Conservation (phyloP, 352 stramenopile species). For the Phytophthora tentaculata region DNA sequence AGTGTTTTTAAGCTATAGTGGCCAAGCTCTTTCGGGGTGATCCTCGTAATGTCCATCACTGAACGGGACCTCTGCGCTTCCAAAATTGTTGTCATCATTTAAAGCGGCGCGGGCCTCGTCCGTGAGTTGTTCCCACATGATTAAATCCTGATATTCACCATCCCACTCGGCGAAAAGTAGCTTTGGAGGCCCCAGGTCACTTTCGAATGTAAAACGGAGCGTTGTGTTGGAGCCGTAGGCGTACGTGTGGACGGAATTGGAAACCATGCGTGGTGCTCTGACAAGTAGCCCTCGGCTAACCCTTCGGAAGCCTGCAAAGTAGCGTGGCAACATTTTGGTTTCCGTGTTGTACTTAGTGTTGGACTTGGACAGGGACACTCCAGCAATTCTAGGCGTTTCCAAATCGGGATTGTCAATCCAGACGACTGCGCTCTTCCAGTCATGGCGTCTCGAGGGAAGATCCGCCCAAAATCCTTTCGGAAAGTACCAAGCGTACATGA, state of each 20-base stretch:
- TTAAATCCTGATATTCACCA: slow-evolving; percentile 5
- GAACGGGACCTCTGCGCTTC: not conserved
- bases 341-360: not conserved
- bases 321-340: not conserved
- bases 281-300: no score
- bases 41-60: slow-evolving; percentile 4
- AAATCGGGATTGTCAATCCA: slow-evolving; percentile 7
- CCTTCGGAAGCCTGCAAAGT: slow-evolving; percentile 9
- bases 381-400: not conserved
- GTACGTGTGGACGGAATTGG: no score
- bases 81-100: slow-evolving; percentile 7
- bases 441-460: slow-evolving; percentile 1
- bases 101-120: not conserved
- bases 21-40: slow-evolving; percentile 1
- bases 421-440: slow-evolving; percentile 12
- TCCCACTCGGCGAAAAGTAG: no score
- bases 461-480: not conserved
- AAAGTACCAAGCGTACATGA: not conserved
- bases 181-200: no score
- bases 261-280: no score
- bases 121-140: slow-evolving; percentile 19
- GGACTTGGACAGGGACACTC: slow-evolving; percentile 6
- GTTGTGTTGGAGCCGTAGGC: no score
- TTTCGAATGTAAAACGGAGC: no score
- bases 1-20: no score